A percentile compares a stretch with the other conserved stretches of the same genome.
These are phyloP conservation scores for Mortierella sp. DNA, from an alignment of 371 early-diverging fungal species.

Conservation along the genomic window DNA sequence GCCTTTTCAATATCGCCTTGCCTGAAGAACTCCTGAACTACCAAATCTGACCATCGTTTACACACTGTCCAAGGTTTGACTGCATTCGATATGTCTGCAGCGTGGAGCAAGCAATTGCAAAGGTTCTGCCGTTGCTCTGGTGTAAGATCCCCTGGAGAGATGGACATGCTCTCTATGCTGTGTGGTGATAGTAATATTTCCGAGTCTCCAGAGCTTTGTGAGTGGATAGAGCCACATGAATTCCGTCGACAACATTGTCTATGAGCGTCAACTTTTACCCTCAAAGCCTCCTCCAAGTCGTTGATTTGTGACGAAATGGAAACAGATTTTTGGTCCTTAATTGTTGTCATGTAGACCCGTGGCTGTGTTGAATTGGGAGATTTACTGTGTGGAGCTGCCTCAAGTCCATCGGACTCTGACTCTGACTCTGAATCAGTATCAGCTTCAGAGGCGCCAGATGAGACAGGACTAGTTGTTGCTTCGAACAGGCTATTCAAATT, in stretches of 20 bases:
- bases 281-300: slow-evolving; percentile 5
- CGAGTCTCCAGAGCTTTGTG: slow-evolving; percentile 13
- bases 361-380: neutral
- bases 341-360: neutral
- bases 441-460: slow-evolving; percentile 23
- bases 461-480: slow-evolving; percentile 32
- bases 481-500: slow-evolving; percentile 64
- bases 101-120: slow-evolving; percentile 82
- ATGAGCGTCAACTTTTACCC: neutral
- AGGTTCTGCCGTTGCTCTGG: slow-evolving; percentile 70
- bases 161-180: neutral
- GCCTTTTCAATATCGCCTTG: slow-evolving; percentile 89
- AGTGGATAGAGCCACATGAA: slow-evolving; percentile 15
- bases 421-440: slow-evolving; percentile 37
- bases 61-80: slow-evolving; percentile 88
- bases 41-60: slow-evolving; percentile 87
- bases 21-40: slow-evolving; percentile 86
- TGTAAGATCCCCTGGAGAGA: slow-evolving; percentile 28
- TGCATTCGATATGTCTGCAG: slow-evolving; percentile 91
- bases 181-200: slow-evolving; percentile 2
- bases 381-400: neutral
- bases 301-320: slow-evolving; percentile 25
- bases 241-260: slow-evolving; percentile 10
- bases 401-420: slow-evolving; percentile 15
- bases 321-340: neutral